Conservation (phyloP, 768 basidiomycete genomes). For the Tulasnella sp. region DNA sequence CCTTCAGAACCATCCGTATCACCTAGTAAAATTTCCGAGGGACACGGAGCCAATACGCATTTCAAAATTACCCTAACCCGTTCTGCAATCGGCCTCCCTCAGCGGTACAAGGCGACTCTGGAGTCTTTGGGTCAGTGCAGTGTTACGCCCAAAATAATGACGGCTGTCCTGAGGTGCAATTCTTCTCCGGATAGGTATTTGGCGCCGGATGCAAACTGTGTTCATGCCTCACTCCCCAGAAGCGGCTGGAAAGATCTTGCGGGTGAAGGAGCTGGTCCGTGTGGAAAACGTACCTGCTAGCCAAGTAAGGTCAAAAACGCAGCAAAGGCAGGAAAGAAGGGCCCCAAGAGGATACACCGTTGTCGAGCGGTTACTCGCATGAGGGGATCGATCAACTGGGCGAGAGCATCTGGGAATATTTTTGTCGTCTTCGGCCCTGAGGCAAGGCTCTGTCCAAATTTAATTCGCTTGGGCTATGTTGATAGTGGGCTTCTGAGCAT, state of each 20-base stretch:
- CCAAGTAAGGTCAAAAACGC: slow-evolving; percentile 53
- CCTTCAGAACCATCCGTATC: too few relatives aligned
- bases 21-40: too few relatives aligned
- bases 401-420: too few relatives aligned
- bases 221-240: slow-evolving; percentile 63
- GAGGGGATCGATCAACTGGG: too few relatives aligned
- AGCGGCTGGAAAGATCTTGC: slow-evolving; percentile 73
- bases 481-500: too few relatives aligned
- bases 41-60: slow-evolving; percentile 48
- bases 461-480: too few relatives aligned
- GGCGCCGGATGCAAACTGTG: slow-evolving; percentile 72
- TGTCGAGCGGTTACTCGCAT: slow-evolving; percentile 15
- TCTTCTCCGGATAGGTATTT: slow-evolving; percentile 33
- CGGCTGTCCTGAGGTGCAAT: background rate
- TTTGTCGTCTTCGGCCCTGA: too few relatives aligned
- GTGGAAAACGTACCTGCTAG: slow-evolving; percentile 70
- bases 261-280: slow-evolving; percentile 79
- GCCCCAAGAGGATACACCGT: slow-evolving; percentile 58
- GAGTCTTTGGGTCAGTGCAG: slow-evolving; percentile 54
- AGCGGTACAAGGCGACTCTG: slow-evolving; percentile 58
- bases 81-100: slow-evolving; percentile 72
- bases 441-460: too few relatives aligned
- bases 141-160: too few relatives aligned
- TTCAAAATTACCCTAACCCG: slow-evolving; percentile 83
- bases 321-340: slow-evolving; percentile 55